A percentile compares a stretch with the other conserved stretches of the same genome.
These are phyloP conservation scores for Athelia psychrophila DNA, from an alignment of 1,284 basidiomycete species.

Conservation along the genomic window DNA sequence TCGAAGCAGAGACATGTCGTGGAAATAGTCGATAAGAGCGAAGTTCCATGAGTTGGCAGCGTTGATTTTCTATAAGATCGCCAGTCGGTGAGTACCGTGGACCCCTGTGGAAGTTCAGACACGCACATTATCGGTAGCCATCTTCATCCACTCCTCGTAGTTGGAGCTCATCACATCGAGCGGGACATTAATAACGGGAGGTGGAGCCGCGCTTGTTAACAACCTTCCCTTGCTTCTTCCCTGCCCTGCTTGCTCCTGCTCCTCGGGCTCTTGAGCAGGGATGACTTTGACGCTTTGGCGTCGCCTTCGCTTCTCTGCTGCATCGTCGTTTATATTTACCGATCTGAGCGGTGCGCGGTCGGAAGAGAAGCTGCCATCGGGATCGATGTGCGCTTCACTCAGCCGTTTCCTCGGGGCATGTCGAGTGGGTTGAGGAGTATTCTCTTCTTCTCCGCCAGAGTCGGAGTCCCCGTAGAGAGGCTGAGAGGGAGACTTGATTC, in stretches of 20 bases:
- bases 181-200: slow-evolving; percentile 56
- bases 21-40: slow-evolving; percentile 98
- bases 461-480: slow-evolving; percentile 28
- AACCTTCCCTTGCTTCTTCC: slow-evolving; percentile 56
- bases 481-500: neutral
- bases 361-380: slow-evolving; percentile 47
- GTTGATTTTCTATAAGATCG: slow-evolving; percentile 88
- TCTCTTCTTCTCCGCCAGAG: slow-evolving; percentile 39
- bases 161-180: slow-evolving; percentile 85
- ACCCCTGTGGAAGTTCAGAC: slow-evolving; percentile 2
- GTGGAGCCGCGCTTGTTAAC: slow-evolving; percentile 55
- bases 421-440: slow-evolving; percentile 40
- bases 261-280: slow-evolving; percentile 47
- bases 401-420: slow-evolving; percentile 54
- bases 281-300: slow-evolving; percentile 68
- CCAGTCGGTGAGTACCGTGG: slow-evolving; percentile 8
- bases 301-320: slow-evolving; percentile 72
- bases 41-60: slow-evolving; percentile 98
- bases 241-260: slow-evolving; percentile 36
- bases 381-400: slow-evolving; percentile 48
- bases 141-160: slow-evolving; percentile 99
- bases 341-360: slow-evolving; percentile 52
- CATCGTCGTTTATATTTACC: slow-evolving; percentile 77
- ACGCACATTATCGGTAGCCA: slow-evolving; percentile 96
- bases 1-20: slow-evolving; percentile 95